These are phyloP conservation scores for Raddia guianensis DNA, from an alignment of 176 grass and related monocot species.

Conservation along the genomic window DNA sequence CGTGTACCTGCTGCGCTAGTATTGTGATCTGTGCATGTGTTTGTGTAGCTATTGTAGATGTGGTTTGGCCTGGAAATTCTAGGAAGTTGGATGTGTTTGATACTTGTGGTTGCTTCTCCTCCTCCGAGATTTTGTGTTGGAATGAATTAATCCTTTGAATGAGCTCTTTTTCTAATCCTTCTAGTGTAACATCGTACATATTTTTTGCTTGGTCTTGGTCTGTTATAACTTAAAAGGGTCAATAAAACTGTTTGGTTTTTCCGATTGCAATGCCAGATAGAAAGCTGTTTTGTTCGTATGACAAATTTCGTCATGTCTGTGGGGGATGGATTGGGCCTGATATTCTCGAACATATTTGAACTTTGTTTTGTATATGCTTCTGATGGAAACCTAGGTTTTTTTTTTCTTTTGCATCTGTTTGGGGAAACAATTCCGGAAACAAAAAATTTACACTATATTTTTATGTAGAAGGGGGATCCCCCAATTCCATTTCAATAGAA, in stretches of 20 bases:
- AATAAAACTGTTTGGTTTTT: background rate
- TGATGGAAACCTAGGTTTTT: conserved; percentile 11
- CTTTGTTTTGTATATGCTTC: background rate
- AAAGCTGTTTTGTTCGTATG: background rate
- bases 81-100: background rate
- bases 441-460: background rate
- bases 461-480: too few species aligned
- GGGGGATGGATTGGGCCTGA: background rate
- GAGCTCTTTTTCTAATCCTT: conserved; percentile 6
- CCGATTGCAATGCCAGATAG: background rate
- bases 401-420: background rate
- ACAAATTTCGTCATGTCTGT: background rate
- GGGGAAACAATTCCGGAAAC: background rate
- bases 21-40: background rate
- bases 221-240: background rate
- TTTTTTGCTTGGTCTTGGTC: background rate
- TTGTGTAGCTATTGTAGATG: conserved; percentile 14
- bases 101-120: background rate
- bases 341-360: background rate
- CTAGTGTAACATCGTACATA: background rate
- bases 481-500: too few species aligned
- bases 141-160: background rate
- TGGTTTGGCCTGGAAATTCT: background rate
- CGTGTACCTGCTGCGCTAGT: background rate
- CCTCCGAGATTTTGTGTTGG: background rate